These are phyloP conservation scores for Pezicula carpinea DNA, from an alignment of 2,329 filamentous ascomycete genomes.

Conservation along the genomic window DNA sequence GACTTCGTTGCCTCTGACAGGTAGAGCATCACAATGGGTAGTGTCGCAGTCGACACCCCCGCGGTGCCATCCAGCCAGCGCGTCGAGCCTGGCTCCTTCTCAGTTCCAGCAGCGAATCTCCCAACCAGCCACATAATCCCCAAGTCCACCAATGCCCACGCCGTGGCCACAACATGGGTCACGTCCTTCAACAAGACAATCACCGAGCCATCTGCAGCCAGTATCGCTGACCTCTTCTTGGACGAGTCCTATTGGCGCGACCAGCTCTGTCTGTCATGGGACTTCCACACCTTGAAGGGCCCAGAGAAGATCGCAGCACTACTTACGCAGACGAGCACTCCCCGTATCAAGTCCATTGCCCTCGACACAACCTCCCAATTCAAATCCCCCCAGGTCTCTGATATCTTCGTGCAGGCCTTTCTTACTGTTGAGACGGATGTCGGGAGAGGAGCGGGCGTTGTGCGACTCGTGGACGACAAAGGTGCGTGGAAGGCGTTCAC, in stretches of 20 bases:
- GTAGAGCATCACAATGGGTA: conserved; percentile 14
- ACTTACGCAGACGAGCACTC: conserved; percentile 21
- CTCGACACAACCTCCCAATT: conserved; percentile 24
- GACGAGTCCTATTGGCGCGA: conserved; percentile 36
- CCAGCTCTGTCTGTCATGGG: conserved; percentile 33
- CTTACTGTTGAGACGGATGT: conserved; percentile 47
- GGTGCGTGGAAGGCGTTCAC: conserved; percentile 58
- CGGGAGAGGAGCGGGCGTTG: conserved; percentile 52
- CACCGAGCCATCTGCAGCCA: neutral
- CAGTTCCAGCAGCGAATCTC: conserved; percentile 14
- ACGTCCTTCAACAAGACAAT: conserved; percentile 9
- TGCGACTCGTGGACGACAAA: conserved; percentile 40
- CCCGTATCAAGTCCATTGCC: conserved; percentile 30
- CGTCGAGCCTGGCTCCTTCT: conserved; percentile 21
- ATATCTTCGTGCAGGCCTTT: conserved; percentile 51
- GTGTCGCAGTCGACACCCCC: conserved; percentile 6
- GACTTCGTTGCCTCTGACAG: too few species aligned
- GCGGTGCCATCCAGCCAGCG: conserved; percentile 15
- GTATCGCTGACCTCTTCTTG: conserved; percentile 20
- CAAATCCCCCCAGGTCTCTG: neutral
- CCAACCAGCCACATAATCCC: conserved; percentile 6
- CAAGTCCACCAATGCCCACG: conserved; percentile 10
- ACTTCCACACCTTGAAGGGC: conserved; percentile 32
- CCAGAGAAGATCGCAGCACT: conserved; percentile 29
- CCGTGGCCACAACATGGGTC: conserved; percentile 12